Conservation (phyloP, 23 red algal species). For the Cyanidioschyzon merolae region DNA sequence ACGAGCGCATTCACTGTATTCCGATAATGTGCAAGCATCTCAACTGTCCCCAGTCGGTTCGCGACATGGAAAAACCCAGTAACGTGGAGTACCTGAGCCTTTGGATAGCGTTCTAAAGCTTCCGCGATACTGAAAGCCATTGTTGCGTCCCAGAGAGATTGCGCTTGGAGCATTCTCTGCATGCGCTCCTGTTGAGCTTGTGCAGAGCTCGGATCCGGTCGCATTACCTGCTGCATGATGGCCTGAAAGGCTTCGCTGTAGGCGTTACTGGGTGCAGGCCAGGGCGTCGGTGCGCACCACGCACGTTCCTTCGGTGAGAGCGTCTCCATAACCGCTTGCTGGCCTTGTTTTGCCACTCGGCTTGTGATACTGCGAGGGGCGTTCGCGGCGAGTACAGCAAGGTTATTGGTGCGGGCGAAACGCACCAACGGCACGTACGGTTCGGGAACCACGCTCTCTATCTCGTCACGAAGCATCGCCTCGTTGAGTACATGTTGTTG, state of each 20-base stretch:
- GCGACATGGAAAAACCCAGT: conserved; percentile 26
- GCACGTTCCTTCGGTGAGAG: background rate
- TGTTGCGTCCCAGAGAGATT: conserved; percentile 28
- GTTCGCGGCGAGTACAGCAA: conserved; percentile 18
- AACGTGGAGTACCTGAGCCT: conserved; percentile 4
- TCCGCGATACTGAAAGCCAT: conserved; percentile 20
- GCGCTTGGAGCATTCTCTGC: conserved; percentile 12
- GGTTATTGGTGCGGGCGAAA: background rate
- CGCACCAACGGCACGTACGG: conserved; percentile 17
- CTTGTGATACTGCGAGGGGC: conserved; percentile 10
- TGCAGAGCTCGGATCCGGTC: background rate
- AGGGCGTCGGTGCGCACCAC: conserved; percentile 18
- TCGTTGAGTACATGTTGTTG: background rate
- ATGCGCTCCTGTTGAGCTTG: background rate
- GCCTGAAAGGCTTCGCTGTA: conserved; percentile 14
- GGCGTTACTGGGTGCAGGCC: conserved; percentile 4
- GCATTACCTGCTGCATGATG: conserved; percentile 8
- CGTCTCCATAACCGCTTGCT: background rate
- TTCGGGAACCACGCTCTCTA: conserved; percentile 8
- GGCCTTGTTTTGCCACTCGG: background rate
- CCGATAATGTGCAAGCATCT: conserved; percentile 3
- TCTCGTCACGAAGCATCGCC: background rate
- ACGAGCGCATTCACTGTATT: background rate
- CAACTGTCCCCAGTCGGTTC: conserved; percentile 15
- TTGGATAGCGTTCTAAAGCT: background rate